Percentiles rank a stretch among this genome's conserved stretches.
Evolutionary conservation across 2,329 filamentous ascomycete genomes (phyloP).

Genomic region (Neonectria magnoliae): DNA sequence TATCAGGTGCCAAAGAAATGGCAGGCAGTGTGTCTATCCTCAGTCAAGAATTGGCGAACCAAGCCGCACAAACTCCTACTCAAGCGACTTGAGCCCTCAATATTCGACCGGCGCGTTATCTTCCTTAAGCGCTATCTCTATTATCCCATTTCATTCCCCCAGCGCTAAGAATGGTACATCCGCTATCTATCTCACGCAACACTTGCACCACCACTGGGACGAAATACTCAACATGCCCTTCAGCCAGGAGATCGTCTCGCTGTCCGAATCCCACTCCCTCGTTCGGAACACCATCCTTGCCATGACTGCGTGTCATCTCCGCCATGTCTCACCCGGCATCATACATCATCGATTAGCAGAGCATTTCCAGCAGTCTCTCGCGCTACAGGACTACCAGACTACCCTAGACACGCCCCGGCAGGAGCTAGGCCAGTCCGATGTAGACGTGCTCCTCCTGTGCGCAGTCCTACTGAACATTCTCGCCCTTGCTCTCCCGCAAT

Average conservation of each 20-base stretch:
- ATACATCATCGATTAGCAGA: conserved; percentile 15
- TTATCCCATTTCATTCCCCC: conserved; percentile 7
- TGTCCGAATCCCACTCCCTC: not conserved
- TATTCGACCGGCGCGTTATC: not conserved
- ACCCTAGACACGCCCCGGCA: not conserved
- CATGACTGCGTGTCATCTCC: conserved; percentile 13
- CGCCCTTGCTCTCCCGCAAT: conserved; percentile 7
- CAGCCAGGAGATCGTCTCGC: conserved; percentile 10
- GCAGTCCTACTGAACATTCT: conserved; percentile 9
- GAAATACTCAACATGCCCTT: conserved; percentile 4
- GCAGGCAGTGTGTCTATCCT: conserved; percentile 5
- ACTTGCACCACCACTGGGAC: conserved; percentile 10
- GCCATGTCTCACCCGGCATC: conserved; percentile 8
- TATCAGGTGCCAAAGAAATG: conserved; percentile 7
- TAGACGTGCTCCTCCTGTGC: conserved; percentile 5
- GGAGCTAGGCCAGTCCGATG: not conserved
- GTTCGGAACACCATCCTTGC: conserved; percentile 15
- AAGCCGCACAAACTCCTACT: not conserved
- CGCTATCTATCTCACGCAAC: conserved; percentile 3
- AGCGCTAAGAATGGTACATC: conserved; percentile 11
- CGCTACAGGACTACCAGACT: conserved; percentile 6
- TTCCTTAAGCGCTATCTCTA: not conserved
- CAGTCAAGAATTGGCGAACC: not conserved
- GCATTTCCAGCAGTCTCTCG: conserved; percentile 14
- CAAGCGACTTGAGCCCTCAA: not conserved